Percentiles rank a stretch among this genome's conserved stretches.
Evolutionary conservation across 345 rosid species (phyloP).

Genomic region (Eucalyptus tenuipes): DNA sequence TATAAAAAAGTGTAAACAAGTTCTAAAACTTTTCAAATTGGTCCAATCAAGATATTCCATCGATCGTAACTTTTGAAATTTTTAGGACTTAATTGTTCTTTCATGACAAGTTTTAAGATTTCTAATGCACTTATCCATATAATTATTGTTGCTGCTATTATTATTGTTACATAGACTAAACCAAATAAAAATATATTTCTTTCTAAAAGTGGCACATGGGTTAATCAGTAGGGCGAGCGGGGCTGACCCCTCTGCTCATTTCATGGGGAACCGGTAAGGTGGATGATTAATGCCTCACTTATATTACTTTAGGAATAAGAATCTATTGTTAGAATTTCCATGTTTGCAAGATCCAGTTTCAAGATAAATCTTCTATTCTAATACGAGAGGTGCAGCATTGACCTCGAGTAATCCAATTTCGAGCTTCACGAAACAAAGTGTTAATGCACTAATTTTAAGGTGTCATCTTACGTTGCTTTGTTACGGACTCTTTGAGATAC

Average conservation of each 20-base stretch:
- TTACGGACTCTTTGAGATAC: not conserved
- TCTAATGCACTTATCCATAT: accelerated
- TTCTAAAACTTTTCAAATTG: too few relatives aligned
- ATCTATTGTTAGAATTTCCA: not conserved
- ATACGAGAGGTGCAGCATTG: not conserved
- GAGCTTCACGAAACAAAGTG: not conserved
- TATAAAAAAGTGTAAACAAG: accelerated
- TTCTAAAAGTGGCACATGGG: not conserved
- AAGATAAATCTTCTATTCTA: not conserved
- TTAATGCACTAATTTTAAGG: not conserved
- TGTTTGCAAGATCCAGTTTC: not conserved
- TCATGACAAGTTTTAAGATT: accelerated
- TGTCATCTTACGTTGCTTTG: not conserved
- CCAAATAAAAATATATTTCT: not conserved
- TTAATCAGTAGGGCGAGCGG: too few relatives aligned
- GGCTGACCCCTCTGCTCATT: too few relatives aligned
- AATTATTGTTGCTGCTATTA: not conserved
- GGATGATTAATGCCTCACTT: not conserved
- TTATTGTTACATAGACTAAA: too few relatives aligned
- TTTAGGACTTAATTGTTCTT: accelerated
- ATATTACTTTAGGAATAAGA: not conserved
- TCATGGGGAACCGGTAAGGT: not conserved
- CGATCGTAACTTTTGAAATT: too few relatives aligned
- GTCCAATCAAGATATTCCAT: too few relatives aligned
- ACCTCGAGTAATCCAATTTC: not conserved